phyloP scores from a whole-genome alignment of 2,329 filamentous ascomycete species.

The Lasiodiplodia sp. region DNA sequence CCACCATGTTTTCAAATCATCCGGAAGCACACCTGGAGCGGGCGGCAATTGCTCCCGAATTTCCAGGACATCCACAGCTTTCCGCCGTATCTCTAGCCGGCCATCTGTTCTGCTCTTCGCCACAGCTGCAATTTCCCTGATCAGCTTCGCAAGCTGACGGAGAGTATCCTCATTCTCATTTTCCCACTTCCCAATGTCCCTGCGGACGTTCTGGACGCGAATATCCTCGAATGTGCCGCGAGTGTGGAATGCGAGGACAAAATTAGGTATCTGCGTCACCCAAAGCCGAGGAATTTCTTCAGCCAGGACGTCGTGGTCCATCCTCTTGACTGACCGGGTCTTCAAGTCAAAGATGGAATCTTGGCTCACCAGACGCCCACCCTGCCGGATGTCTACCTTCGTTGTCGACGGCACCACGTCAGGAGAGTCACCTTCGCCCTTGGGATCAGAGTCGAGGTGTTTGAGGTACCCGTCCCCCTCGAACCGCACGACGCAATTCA shows the following conservation, averaged over 20 bases:
- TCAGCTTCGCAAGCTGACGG: constrained; percentile 37
- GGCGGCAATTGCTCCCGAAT: constrained; percentile 41
- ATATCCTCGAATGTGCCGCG: constrained; percentile 53
- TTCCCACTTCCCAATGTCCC: constrained; percentile 53
- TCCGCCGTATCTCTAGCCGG: constrained; percentile 46
- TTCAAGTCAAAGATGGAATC: constrained; percentile 61
- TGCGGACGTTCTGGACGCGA: constrained; percentile 46
- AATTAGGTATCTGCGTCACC: constrained; percentile 59
- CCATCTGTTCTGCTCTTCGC: constrained; percentile 34
- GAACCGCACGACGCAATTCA: constrained; percentile 62
- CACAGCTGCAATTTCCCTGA: constrained; percentile 42
- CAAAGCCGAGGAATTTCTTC: constrained; percentile 57
- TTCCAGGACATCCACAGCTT: constrained; percentile 43
- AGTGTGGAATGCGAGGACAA: constrained; percentile 60
- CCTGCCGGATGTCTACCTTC: constrained; percentile 34
- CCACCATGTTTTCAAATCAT: constrained; percentile 10
- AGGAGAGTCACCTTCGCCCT: neutral
- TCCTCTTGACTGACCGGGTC: constrained; percentile 51
- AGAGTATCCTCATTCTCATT: constrained; percentile 43
- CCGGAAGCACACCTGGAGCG: constrained; percentile 19
- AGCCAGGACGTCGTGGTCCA: constrained; percentile 43
- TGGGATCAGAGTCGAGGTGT: constrained; percentile 20
- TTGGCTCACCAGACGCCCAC: constrained; percentile 48
- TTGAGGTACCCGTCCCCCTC: constrained; percentile 65
- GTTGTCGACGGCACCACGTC: neutral